phyloP scores from a whole-genome alignment of 2,329 filamentous ascomycete genomes.

The Colletotrichum limetticola region DNA sequence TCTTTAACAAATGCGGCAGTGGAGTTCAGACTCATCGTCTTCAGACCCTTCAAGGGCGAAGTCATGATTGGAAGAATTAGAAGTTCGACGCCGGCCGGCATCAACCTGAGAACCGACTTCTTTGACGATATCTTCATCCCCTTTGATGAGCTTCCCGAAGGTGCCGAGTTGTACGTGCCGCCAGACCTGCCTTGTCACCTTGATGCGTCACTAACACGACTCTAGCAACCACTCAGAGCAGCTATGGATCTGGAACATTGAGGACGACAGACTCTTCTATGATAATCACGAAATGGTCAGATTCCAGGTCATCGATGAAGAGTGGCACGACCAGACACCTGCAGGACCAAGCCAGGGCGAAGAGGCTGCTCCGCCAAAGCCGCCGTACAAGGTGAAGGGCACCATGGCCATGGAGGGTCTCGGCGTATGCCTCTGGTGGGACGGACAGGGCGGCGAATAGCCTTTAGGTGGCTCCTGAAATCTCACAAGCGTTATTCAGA shows the following conservation, averaged over 20 bases:
- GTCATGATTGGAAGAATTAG: constrained; percentile 88
- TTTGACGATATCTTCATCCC: constrained; percentile 93
- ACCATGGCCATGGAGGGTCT: constrained; percentile 73
- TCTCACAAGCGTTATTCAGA: not conserved
- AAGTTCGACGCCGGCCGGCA: constrained; percentile 76
- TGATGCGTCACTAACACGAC: constrained; percentile 38
- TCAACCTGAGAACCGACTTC: constrained; percentile 87
- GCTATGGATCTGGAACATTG: constrained; percentile 86
- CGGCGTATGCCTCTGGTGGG: constrained; percentile 74
- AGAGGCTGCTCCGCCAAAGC: constrained; percentile 69
- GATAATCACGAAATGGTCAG: constrained; percentile 91
- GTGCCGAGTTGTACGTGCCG: constrained; percentile 77
- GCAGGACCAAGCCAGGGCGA: constrained; percentile 71
- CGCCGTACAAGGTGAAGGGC: constrained; percentile 77
- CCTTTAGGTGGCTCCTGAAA: constrained; percentile 4
- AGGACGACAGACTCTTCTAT: constrained; percentile 81
- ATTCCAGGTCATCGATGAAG: constrained; percentile 85
- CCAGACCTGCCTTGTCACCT: not conserved
- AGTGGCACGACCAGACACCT: constrained; percentile 90
- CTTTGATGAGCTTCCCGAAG: constrained; percentile 77
- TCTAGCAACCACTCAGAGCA: constrained; percentile 77
- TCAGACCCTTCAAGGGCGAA: constrained; percentile 95
- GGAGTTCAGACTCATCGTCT: constrained; percentile 92
- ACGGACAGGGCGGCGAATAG: constrained; percentile 42
- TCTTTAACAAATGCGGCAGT: constrained; percentile 61